A percentile compares a stretch with the other conserved stretches of the same genome.
phyloP scores from a whole-genome alignment of 176 grass and related monocot species.

The Raddia distichophylla region DNA sequence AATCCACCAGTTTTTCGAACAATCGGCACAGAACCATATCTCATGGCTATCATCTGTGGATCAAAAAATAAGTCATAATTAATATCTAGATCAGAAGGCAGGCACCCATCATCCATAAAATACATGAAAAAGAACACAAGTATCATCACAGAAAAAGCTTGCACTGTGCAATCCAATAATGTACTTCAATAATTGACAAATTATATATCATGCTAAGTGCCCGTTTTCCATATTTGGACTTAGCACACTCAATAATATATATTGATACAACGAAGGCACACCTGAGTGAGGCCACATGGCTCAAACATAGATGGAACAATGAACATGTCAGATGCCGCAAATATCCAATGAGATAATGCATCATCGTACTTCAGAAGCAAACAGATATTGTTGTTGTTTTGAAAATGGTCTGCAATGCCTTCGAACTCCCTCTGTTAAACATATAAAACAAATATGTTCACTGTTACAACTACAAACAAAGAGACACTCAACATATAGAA shows the following conservation, averaged over 20 bases:
- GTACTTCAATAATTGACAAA: conserved; percentile 6
- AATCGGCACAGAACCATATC: conserved; percentile 91
- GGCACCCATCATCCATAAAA: conserved; percentile 14
- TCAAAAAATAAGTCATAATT: conserved; percentile 16
- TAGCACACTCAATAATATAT: background rate
- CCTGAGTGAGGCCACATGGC: conserved; percentile 99
- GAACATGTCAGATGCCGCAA: conserved; percentile 95
- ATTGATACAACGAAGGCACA: conserved; percentile 36
- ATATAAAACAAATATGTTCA: conserved; percentile 33
- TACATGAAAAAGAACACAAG: background rate
- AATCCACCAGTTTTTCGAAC: conserved; percentile 92
- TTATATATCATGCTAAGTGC: background rate
- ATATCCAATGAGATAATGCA: conserved; percentile 90
- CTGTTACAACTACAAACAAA: background rate
- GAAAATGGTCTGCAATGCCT: conserved; percentile 78
- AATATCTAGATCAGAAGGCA: background rate
- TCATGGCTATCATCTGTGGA: conserved; percentile 94
- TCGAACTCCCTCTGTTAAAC: conserved; percentile 86
- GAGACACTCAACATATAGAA: background rate
- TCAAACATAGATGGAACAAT: conserved; percentile 97
- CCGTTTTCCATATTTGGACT: background rate
- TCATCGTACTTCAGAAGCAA: conserved; percentile 94
- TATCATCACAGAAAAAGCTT: background rate
- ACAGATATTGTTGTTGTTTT: conserved; percentile 61
- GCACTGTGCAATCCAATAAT: background rate